Conservation (phyloP, 106 monocot genomes). For the Posidonia australis region DNA sequence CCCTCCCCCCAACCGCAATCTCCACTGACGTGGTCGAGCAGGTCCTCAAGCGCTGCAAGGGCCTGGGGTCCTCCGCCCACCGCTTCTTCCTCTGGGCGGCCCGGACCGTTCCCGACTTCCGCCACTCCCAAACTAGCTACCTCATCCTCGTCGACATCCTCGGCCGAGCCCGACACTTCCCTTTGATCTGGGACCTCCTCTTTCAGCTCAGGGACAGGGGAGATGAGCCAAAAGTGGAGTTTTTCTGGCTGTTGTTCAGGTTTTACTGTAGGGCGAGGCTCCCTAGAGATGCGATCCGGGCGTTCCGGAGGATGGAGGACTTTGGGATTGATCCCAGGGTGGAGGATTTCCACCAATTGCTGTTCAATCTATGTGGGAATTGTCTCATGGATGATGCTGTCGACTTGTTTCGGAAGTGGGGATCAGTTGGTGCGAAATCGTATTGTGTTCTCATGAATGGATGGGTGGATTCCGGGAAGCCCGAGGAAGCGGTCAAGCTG, state of each 20-base stretch:
- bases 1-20: conserved; percentile 25
- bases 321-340: conserved; percentile 38
- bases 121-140: conserved; percentile 17
- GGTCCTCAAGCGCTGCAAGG: conserved; percentile 43
- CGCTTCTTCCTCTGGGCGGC: conserved; percentile 54
- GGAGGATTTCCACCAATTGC: conserved; percentile 47
- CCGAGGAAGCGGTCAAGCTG: conserved; percentile 26
- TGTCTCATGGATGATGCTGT: conserved; percentile 37
- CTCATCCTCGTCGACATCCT: conserved; percentile 40
- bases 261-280: conserved; percentile 50
- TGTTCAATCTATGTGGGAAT: conserved; percentile 43
- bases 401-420: conserved; percentile 22
- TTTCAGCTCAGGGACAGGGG: conserved; percentile 20
- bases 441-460: conserved; percentile 59
- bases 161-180: conserved; percentile 42
- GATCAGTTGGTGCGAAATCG: conserved; percentile 27
- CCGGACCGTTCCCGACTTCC: conserved; percentile 22
- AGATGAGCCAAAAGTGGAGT: conserved; percentile 1
- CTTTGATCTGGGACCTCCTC: conserved; percentile 62
- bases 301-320: conserved; percentile 50
- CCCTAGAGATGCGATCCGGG: conserved; percentile 46
- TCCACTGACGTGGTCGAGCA: conserved; percentile 36
- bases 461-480: conserved; percentile 19
- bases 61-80: conserved; percentile 41
- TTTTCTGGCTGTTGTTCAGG: conserved; percentile 59